Evolutionary conservation across 1,139 yeast species (phyloP), one percentile per base, ranked within the genome.

Genomic region (Kodamaea sp.): DNA sequence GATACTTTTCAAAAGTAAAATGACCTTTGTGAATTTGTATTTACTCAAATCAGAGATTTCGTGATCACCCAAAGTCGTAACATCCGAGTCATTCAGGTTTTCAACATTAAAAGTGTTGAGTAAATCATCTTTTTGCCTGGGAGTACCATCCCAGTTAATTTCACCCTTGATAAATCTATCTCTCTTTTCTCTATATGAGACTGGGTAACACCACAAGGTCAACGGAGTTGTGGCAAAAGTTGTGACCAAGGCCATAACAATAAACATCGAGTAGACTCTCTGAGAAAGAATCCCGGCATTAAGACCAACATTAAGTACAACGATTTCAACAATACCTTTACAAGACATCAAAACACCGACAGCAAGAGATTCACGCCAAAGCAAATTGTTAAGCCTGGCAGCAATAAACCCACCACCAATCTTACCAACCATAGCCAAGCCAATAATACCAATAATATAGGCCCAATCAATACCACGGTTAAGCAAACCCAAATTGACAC

Each of bases 281-380:
- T 72, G 70, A 6, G 79, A 67, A 31, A 85, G 77, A 39, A 85
- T 84, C 0, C 76, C 75, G 2, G 92, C 84, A 46, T 77, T 78
- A 42, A 84, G 69, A 39, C 95, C 95, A 34, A 83, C 79, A 35
- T 78, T 80, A 46, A 85, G 68, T 22, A 84, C 94, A 35, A 85
- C 90, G 53, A 85, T 79, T 60, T 83, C 90, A 26, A 84, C 90
- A 48, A 84, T 83, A 61, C 95, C 95, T 58, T 85, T 85, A 70
- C 95, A 85, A 8, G 90, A 83, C 92, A 85, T 84, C 49, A 85
- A 70, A n/a, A 83, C 75, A 39, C 94, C 94, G 27, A 84, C 90
- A 1, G 89, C 73, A 27, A 81, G 58, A 2, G 88, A 77, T 55
- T 84, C 92, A 52, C 88, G 73, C 83, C 84, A 81, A 36, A 70